A percentile compares a stretch with the other conserved stretches of the same genome.
These are phyloP conservation scores for Metarhizium robertsii DNA, from an alignment of 2,329 filamentous ascomycete species.

Conservation along the genomic window DNA sequence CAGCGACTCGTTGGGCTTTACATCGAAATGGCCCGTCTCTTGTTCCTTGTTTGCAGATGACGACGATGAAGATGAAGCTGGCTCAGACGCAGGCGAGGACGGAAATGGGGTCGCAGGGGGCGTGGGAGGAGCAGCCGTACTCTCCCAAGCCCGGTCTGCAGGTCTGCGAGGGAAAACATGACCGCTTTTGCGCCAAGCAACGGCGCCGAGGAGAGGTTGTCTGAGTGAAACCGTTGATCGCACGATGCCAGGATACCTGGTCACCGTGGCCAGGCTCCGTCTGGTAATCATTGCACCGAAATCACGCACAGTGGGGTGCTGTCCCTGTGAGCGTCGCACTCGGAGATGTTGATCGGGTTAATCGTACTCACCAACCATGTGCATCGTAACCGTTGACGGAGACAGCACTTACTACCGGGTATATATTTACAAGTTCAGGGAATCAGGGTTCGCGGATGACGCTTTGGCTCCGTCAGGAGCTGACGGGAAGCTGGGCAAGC, in stretches of 20 bases:
- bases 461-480: neutral
- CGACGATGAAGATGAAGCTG: slow-evolving; percentile 14
- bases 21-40: slow-evolving; percentile 73
- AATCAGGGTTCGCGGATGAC: neutral
- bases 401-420: neutral
- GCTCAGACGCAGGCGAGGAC: neutral
- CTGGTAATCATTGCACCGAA: slow-evolving; percentile 17
- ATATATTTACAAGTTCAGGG: neutral
- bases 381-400: neutral
- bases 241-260: slow-evolving; percentile 8
- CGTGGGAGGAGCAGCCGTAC: slow-evolving; percentile 8
- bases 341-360: neutral
- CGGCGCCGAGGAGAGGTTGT: slow-evolving; percentile 6
- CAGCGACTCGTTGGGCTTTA: slow-evolving; percentile 67
- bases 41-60: slow-evolving; percentile 39
- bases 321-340: neutral
- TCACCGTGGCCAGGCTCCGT: slow-evolving; percentile 15
- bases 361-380: neutral
- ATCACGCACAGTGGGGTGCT: too few species aligned
- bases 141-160: slow-evolving; percentile 12
- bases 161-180: neutral
- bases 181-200: neutral
- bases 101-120: neutral
- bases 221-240: neutral
- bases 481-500: neutral